phyloP scores from a whole-genome alignment of 1,284 basidiomycete genomes.

The Butyriboletus appendiculatus region DNA sequence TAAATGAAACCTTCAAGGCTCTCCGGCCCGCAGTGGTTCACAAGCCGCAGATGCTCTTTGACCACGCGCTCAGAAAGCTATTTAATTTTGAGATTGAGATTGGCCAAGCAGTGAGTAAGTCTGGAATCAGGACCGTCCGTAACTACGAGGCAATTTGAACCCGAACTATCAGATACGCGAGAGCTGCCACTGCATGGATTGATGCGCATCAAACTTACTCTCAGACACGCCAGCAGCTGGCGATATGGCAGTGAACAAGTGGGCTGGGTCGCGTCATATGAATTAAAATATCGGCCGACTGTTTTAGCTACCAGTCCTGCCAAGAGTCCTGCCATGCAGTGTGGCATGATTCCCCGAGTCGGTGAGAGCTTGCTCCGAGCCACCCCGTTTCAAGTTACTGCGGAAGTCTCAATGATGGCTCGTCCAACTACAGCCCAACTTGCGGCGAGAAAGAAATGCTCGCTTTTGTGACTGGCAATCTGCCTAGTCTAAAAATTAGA shows the following conservation, averaged over 20 bases:
- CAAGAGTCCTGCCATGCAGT: background rate
- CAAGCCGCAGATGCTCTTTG: background rate
- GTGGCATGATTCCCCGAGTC: background rate
- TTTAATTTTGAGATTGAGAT: background rate
- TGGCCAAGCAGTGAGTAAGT: background rate
- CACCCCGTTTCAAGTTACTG: background rate
- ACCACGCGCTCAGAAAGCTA: constrained; percentile 2
- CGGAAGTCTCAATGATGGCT: background rate
- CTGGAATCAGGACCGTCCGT: background rate
- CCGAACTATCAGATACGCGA: background rate
- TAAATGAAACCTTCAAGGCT: background rate
- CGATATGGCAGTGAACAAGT: constrained; percentile 14
- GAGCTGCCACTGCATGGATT: background rate
- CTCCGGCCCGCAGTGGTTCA: no score
- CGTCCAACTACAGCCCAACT: background rate
- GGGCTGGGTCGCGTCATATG: background rate
- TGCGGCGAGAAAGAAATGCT: background rate
- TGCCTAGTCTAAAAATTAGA: background rate
- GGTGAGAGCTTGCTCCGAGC: background rate
- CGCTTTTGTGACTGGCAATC: background rate
- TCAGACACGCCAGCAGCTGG: background rate
- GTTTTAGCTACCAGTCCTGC: background rate
- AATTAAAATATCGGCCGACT: background rate
- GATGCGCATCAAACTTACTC: constrained; percentile 8
- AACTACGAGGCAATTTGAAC: background rate